Percentiles rank a stretch among this genome's conserved stretches.
phyloP scores from a whole-genome alignment of 805 yeast species.

The Saccharomycopsis sp. region DNA sequence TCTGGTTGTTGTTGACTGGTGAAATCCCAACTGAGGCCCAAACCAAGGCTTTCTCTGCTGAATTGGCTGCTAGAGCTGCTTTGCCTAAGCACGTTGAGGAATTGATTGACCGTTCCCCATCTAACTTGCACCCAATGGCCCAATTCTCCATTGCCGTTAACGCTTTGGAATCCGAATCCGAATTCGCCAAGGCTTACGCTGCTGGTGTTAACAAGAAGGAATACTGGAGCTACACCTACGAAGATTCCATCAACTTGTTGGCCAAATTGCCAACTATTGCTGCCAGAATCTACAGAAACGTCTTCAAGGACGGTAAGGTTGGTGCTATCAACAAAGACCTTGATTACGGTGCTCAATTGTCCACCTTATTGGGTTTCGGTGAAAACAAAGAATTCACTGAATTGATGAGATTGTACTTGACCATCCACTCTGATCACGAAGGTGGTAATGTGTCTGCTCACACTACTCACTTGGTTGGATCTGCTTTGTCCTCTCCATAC shows the following conservation, averaged over 20 bases:
- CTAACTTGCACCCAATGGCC: conserved; percentile 82
- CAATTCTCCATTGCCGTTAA: conserved; percentile 79
- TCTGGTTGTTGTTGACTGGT: conserved; percentile 80
- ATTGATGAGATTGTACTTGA: conserved; percentile 72
- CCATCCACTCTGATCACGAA: conserved; percentile 84
- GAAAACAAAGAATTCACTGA: conserved; percentile 64
- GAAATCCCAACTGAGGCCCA: conserved; percentile 72
- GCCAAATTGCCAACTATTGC: conserved; percentile 81
- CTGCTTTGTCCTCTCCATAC: conserved; percentile 74
- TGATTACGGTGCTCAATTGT: conserved; percentile 62
- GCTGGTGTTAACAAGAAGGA: conserved; percentile 75
- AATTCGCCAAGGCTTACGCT: conserved; percentile 80
- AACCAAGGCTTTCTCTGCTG: conserved; percentile 64
- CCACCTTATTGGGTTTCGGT: conserved; percentile 55
- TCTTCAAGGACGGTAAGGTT: conserved; percentile 74
- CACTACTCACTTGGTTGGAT: conserved; percentile 80
- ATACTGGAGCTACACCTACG: conserved; percentile 79
- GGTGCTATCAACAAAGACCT: conserved; percentile 41
- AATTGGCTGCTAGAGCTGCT: conserved; percentile 70
- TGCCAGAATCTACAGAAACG: conserved; percentile 77
- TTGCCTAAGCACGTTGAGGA: conserved; percentile 74
- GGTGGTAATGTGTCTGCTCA: conserved; percentile 89
- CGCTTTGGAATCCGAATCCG: conserved; percentile 77
- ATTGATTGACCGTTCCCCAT: conserved; percentile 67
- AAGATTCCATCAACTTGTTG: conserved; percentile 71